A percentile compares a stretch with the other conserved stretches of the same genome.
Conservation (phyloP, 352 stramenopile species). For the Phytopythium delawarense region DNA sequence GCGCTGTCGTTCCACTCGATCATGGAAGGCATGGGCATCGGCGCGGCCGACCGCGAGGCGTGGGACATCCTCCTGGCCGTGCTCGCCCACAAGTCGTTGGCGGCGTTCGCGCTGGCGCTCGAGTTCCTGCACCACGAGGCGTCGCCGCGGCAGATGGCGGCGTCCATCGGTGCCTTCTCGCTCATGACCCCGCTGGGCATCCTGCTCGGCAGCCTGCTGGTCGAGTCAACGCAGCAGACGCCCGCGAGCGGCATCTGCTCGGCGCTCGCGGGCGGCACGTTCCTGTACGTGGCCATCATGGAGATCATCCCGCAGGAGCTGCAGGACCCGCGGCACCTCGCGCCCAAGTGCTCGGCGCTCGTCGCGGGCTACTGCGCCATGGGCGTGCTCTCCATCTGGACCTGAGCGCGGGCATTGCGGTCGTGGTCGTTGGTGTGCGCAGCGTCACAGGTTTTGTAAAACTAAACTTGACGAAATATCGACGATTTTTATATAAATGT, state of each 20-base stretch:
- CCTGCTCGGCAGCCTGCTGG: conserved; percentile 50
- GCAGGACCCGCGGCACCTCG: conserved; percentile 40
- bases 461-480: too few relatives aligned
- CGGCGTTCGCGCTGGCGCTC: conserved; percentile 65
- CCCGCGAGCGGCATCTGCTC: conserved; percentile 59
- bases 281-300: conserved; percentile 78
- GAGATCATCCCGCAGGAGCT: conserved; percentile 83
- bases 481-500: background rate
- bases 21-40: conserved; percentile 84
- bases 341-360: conserved; percentile 52
- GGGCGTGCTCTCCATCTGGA: conserved; percentile 70
- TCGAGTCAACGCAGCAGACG: conserved; percentile 35
- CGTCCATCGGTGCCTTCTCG: conserved; percentile 55
- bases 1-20: conserved; percentile 83
- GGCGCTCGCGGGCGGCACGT: conserved; percentile 74
- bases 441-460: too few relatives aligned
- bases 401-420: conserved; percentile 15
- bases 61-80: conserved; percentile 81
- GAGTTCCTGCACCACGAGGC: conserved; percentile 66
- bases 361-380: conserved; percentile 56
- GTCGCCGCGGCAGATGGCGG: conserved; percentile 32
- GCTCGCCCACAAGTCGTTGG: conserved; percentile 80
- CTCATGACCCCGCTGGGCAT: conserved; percentile 75
- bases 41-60: conserved; percentile 42
- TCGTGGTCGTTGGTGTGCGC: too few relatives aligned